A percentile compares a stretch with the other conserved stretches of the same genome.
phyloP scores from a whole-genome alignment of 805 yeast species.

The Lipomyces sp. region DNA sequence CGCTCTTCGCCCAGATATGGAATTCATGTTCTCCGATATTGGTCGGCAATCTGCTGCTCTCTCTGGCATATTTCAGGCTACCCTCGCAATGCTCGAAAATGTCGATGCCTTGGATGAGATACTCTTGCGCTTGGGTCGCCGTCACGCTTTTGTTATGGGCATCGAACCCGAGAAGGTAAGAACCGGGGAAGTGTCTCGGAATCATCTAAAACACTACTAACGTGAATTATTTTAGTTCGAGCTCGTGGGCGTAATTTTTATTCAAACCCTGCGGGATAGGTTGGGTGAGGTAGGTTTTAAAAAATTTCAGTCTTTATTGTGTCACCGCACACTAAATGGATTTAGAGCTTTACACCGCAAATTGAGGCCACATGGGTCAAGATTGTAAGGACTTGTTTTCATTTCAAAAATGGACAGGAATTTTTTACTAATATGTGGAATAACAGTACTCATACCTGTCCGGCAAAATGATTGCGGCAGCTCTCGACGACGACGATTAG shows the following conservation, averaged over 20 bases:
- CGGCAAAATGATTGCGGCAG: conserved; percentile 38
- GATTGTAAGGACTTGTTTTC: conserved; percentile 23
- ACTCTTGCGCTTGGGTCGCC: conserved; percentile 57
- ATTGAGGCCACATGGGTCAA: conserved; percentile 42
- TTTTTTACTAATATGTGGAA: not conserved
- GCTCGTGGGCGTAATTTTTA: conserved; percentile 64
- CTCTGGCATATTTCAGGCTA: conserved; percentile 63
- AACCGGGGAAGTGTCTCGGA: not conserved
- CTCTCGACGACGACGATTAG: conserved; percentile 9
- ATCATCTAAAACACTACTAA: not conserved
- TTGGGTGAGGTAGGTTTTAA: conserved; percentile 43
- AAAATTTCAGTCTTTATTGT: not conserved
- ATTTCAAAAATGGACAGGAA: not conserved
- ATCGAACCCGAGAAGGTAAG: conserved; percentile 52
- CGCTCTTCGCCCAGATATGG: conserved; percentile 54
- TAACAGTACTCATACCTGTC: conserved; percentile 43
- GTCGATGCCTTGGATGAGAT: conserved; percentile 56
- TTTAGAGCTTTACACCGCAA: conserved; percentile 33
- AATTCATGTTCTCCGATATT: conserved; percentile 59
- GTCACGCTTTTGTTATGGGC: conserved; percentile 61
- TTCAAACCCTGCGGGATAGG: conserved; percentile 62
- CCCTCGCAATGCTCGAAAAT: conserved; percentile 60
- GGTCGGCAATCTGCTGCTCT: conserved; percentile 66
- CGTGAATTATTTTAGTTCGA: conserved; percentile 47
- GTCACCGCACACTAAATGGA: not conserved